Evolutionary conservation across 768 basidiomycete species (phyloP).

Genomic region (Tylopilus intermedius): DNA sequence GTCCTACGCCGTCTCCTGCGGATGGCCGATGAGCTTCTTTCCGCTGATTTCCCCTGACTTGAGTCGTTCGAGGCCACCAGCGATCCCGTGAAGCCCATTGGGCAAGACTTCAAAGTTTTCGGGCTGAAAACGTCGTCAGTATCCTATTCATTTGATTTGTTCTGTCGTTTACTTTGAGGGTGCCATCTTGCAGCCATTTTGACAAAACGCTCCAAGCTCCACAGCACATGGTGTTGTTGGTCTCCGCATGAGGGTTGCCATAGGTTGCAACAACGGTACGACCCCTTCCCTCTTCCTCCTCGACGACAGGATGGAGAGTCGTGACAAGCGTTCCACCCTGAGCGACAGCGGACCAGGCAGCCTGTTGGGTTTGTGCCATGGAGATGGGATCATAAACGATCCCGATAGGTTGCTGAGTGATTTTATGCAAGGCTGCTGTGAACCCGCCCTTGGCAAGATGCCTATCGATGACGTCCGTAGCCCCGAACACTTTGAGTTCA

Average conservation of each 20-base stretch:
- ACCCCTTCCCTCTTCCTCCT: constrained; percentile 19
- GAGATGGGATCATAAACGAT: constrained; percentile 32
- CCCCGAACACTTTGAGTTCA: constrained; percentile 35
- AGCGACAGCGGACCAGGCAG: constrained; percentile 31
- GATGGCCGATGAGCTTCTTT: constrained; percentile 39
- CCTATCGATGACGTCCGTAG: constrained; percentile 38
- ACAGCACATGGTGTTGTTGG: constrained; percentile 16
- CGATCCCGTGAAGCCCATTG: constrained; percentile 36
- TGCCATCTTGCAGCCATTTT: constrained; percentile 24
- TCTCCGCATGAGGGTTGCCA: constrained; percentile 20
- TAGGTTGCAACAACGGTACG: constrained; percentile 22
- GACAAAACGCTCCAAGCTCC: constrained; percentile 19
- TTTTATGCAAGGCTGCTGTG: constrained; percentile 20
- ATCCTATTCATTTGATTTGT: background rate
- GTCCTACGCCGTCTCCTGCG: constrained; percentile 32
- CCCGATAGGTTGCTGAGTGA: constrained; percentile 18
- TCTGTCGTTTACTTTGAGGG: constrained; percentile 20
- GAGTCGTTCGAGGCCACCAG: constrained; percentile 34
- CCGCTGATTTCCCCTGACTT: constrained; percentile 38
- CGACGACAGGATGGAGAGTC: constrained; percentile 22
- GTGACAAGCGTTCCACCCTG: constrained; percentile 30
- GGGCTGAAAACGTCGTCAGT: constrained; percentile 29
- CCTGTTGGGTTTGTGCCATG: constrained; percentile 31
- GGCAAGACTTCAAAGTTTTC: constrained; percentile 39
- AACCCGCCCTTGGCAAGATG: constrained; percentile 13